Evolutionary conservation across 305 asterid genomes (phyloP).

Genomic region (Salvia sclarea): DNA sequence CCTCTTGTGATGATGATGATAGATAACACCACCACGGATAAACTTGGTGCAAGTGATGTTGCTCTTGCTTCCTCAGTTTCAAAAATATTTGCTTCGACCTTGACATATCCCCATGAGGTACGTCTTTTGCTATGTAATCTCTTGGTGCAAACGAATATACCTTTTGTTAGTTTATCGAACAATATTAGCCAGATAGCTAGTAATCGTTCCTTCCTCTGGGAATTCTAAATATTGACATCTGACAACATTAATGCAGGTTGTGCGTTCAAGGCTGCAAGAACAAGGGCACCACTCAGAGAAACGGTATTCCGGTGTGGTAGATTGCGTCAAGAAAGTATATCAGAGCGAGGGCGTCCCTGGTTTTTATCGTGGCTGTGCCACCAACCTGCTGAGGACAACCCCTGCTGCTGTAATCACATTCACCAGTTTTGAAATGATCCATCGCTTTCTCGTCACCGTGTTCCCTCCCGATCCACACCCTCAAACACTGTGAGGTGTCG

Average conservation of each 20-base stretch:
- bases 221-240: not conserved
- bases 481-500: constrained; percentile 54
- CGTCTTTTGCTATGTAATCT: not conserved
- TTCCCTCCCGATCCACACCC: constrained; percentile 78
- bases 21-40: constrained; percentile 76
- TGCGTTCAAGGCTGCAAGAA: constrained; percentile 96
- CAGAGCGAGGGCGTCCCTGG: constrained; percentile 79
- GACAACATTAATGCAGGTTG: constrained; percentile 55
- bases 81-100: constrained; percentile 87
- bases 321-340: constrained; percentile 75
- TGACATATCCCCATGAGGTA: constrained; percentile 70
- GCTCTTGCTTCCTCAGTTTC: constrained; percentile 95
- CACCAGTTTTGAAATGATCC: constrained; percentile 98
- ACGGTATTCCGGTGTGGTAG: constrained; percentile 78
- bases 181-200: too few species aligned
- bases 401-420: constrained; percentile 98
- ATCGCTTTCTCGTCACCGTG: constrained; percentile 67
- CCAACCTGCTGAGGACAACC: constrained; percentile 86
- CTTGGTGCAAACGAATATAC: not conserved
- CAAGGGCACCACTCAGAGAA: constrained; percentile 94
- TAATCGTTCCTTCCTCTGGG: not conserved
- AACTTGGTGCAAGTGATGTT: constrained; percentile 75
- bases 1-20: constrained; percentile 32
- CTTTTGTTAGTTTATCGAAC: not conserved
- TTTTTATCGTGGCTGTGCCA: constrained; percentile 95